These are phyloP conservation scores for Globisporangium recalcitrans DNA, from an alignment of 352 stramenopile species.

Conservation along the genomic window DNA sequence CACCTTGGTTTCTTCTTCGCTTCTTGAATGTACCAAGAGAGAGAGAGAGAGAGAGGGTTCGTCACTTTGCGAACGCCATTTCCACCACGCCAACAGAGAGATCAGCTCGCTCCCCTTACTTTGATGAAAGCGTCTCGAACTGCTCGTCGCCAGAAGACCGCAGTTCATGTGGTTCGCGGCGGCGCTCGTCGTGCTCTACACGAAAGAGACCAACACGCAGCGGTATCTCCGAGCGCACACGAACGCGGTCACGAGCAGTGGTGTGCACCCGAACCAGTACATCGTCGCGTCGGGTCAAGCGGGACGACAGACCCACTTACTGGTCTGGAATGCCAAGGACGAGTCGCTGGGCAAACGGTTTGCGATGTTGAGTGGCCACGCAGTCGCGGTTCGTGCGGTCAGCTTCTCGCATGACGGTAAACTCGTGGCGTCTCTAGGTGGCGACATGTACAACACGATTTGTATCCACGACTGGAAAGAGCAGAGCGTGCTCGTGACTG, in stretches of 20 bases:
- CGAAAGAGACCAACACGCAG: slow-evolving; percentile 41
- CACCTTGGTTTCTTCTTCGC: slow-evolving; percentile 33
- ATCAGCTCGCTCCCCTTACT: slow-evolving; percentile 23
- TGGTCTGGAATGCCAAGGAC: slow-evolving; percentile 68
- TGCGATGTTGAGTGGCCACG: slow-evolving; percentile 45
- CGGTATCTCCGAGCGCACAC: slow-evolving; percentile 60
- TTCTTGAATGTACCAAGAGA: slow-evolving; percentile 18
- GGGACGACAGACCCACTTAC: slow-evolving; percentile 46
- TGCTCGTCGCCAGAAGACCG: slow-evolving; percentile 46
- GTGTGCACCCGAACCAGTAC: slow-evolving; percentile 52
- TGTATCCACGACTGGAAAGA: slow-evolving; percentile 72
- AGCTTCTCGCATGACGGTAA: slow-evolving; percentile 74
- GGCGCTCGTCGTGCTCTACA: slow-evolving; percentile 54
- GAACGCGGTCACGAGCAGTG: slow-evolving; percentile 47
- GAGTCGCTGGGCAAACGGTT: slow-evolving; percentile 51
- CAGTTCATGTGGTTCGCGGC: slow-evolving; percentile 62
- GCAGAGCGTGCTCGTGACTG: slow-evolving; percentile 45
- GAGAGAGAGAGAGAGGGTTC: not conserved
- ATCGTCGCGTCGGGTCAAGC: slow-evolving; percentile 60
- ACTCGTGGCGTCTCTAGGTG: slow-evolving; percentile 54
- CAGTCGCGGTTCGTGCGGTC: slow-evolving; percentile 49
- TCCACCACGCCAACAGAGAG: not conserved
- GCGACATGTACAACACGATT: slow-evolving; percentile 77
- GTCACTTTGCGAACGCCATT: not conserved
- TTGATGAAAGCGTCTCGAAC: slow-evolving; percentile 34